Evolutionary conservation across 768 basidiomycete species (phyloP).

Genomic region (Rhizopogon vulgaris): DNA sequence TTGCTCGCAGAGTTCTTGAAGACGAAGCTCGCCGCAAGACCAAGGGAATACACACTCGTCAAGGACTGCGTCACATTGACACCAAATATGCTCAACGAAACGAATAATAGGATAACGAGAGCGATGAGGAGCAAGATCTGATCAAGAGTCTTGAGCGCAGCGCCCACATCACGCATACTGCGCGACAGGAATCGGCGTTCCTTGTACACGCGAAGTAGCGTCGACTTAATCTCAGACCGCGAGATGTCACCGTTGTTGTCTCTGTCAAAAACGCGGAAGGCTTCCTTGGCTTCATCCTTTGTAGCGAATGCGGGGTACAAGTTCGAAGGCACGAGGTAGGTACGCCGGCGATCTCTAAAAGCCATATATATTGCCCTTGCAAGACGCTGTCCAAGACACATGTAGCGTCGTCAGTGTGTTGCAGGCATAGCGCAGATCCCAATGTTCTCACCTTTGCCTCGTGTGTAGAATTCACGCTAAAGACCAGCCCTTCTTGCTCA

Average conservation of each 20-base stretch:
- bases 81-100: conserved; percentile 67
- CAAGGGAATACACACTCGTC: conserved; percentile 68
- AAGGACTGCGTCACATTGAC: conserved; percentile 59
- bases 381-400: conserved; percentile 40
- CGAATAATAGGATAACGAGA: conserved; percentile 60
- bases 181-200: conserved; percentile 72
- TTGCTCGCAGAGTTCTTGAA: conserved; percentile 70
- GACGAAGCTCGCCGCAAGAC: conserved; percentile 71
- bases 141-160: conserved; percentile 61
- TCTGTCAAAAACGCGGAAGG: conserved; percentile 71
- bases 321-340: conserved; percentile 60
- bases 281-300: conserved; percentile 49
- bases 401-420: neutral
- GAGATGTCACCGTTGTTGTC: conserved; percentile 76
- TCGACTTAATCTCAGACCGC: conserved; percentile 67
- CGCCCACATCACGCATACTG: conserved; percentile 70
- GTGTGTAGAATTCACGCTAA: conserved; percentile 48
- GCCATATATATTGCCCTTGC: conserved; percentile 61
- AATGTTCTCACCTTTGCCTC: conserved; percentile 56
- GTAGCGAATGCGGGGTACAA: conserved; percentile 64
- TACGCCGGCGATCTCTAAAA: conserved; percentile 49
- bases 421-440: neutral
- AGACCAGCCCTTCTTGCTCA: conserved; percentile 36
- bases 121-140: conserved; percentile 59
- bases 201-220: conserved; percentile 65